phyloP scores from a whole-genome alignment of 176 grass and related monocot species.

The Neostapfia colusana region DNA sequence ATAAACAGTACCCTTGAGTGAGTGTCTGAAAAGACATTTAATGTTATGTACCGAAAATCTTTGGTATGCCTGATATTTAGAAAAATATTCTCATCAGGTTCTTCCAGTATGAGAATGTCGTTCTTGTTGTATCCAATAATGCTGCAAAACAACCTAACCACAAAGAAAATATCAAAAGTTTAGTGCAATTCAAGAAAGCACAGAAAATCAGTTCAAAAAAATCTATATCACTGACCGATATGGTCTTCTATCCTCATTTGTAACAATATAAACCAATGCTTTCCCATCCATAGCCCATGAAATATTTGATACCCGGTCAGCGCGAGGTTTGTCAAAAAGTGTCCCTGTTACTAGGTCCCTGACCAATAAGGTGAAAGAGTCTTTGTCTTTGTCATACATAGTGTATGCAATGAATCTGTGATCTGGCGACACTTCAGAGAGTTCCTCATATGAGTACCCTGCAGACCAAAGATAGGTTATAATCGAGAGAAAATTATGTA shows the following conservation, averaged over 20 bases:
- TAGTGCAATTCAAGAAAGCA: slow-evolving; percentile 16
- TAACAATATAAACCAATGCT: slow-evolving; percentile 76
- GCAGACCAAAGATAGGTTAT: slow-evolving; percentile 29
- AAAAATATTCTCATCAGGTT: slow-evolving; percentile 70
- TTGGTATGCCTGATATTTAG: slow-evolving; percentile 95
- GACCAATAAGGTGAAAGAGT: slow-evolving; percentile 81
- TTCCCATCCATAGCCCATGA: slow-evolving; percentile 93
- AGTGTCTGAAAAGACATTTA: slow-evolving; percentile 90
- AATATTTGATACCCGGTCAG: slow-evolving; percentile 69
- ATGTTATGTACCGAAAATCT: slow-evolving; percentile 77
- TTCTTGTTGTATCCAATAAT: slow-evolving; percentile 80
- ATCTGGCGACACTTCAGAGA: slow-evolving; percentile 91
- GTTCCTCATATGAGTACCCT: slow-evolving; percentile 93
- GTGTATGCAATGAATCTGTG: slow-evolving; percentile 89
- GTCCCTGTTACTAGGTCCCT: slow-evolving; percentile 74
- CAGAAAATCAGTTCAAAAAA: background rate
- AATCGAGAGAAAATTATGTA: slow-evolving; percentile 16
- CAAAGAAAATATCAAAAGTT: slow-evolving; percentile 31
- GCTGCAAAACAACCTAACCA: slow-evolving; percentile 75
- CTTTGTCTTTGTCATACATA: slow-evolving; percentile 95
- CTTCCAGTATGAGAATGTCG: slow-evolving; percentile 84
- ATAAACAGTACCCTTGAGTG: slow-evolving; percentile 72
- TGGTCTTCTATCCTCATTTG: slow-evolving; percentile 81
- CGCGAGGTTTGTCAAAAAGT: slow-evolving; percentile 67
- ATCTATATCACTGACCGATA: slow-evolving; percentile 69